Evolutionary conservation across 2,329 filamentous ascomycete genomes (phyloP).

Genomic region (Talaromyces albobiverticillius): DNA sequence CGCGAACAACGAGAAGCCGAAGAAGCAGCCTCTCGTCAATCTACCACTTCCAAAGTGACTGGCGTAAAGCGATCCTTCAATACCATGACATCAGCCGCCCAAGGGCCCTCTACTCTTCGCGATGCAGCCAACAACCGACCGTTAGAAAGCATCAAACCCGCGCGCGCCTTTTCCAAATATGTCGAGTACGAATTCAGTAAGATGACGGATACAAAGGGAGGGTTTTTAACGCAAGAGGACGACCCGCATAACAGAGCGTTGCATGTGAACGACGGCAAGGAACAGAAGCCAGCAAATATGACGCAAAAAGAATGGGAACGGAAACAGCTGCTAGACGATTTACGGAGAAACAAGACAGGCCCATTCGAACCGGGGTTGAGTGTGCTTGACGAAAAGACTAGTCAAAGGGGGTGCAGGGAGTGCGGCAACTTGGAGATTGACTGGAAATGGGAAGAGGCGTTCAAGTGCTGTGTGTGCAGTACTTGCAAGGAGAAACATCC

Average conservation of each 20-base stretch:
- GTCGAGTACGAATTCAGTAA: constrained; percentile 98
- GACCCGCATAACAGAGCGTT: constrained; percentile 85
- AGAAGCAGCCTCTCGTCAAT: constrained; percentile 26
- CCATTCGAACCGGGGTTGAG: constrained; percentile 89
- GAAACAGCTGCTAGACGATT: constrained; percentile 67
- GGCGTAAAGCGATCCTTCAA: constrained; percentile 72
- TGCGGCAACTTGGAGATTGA: constrained; percentile 85
- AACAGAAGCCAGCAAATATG: constrained; percentile 80
- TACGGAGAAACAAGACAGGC: constrained; percentile 72
- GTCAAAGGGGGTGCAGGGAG: constrained; percentile 75
- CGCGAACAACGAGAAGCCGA: constrained; percentile 70
- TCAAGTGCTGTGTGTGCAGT: constrained; percentile 71
- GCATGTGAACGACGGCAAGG: constrained; percentile 53
- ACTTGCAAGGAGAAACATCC: constrained; percentile 84
- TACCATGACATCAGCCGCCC: constrained; percentile 57
- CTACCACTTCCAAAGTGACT: constrained; percentile 41
- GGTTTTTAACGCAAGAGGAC: constrained; percentile 86
- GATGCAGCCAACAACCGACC: constrained; percentile 56
- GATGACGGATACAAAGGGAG: constrained; percentile 97
- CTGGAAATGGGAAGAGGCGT: constrained; percentile 88
- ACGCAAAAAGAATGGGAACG: constrained; percentile 88
- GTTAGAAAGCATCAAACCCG: constrained; percentile 63
- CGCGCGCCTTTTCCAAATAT: constrained; percentile 85
- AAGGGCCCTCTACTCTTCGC: constrained; percentile 59
- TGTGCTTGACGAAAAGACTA: constrained; percentile 61